phyloP scores from a whole-genome alignment of 352 stramenopile species.

The Phytophthora chlamydospora region DNA sequence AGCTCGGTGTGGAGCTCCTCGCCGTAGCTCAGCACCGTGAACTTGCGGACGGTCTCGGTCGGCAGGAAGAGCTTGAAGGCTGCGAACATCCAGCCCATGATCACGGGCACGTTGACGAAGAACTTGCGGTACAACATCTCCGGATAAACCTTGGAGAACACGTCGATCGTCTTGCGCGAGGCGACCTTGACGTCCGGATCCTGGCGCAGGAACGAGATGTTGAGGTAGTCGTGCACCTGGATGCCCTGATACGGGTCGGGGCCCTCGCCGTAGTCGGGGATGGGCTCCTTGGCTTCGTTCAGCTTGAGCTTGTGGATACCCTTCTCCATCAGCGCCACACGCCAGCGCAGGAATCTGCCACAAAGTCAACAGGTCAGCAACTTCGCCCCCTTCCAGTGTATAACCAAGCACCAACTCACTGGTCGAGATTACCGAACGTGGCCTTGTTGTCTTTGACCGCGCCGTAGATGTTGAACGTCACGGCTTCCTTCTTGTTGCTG shows the following conservation, averaged over 20 bases:
- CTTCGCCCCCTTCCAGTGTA: background rate
- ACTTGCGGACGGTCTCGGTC: conserved; percentile 31
- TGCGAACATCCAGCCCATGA: conserved; percentile 38
- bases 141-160: conserved; percentile 38
- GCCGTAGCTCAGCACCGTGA: conserved; percentile 36
- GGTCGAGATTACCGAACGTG: conserved; percentile 32
- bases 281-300: conserved; percentile 26
- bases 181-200: conserved; percentile 35
- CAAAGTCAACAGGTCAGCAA: conserved; percentile 9
- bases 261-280: conserved; percentile 33
- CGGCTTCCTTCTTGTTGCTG: conserved; percentile 38
- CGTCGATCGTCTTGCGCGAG: conserved; percentile 34
- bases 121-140: conserved; percentile 42
- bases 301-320: conserved; percentile 38
- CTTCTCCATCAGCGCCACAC: conserved; percentile 39
- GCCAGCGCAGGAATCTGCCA: conserved; percentile 34
- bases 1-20: conserved; percentile 34
- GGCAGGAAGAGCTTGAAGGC: conserved; percentile 36
- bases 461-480: conserved; percentile 41
- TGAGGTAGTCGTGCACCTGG: conserved; percentile 39
- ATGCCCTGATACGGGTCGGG: conserved; percentile 36
- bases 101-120: conserved; percentile 33
- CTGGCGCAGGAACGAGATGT: conserved; percentile 36
- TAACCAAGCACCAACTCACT: conserved; percentile 6
- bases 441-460: conserved; percentile 39